These are phyloP conservation scores for Wickerhamiella vanderwaltii DNA, from an alignment of 805 yeast species.

Conservation along the genomic window DNA sequence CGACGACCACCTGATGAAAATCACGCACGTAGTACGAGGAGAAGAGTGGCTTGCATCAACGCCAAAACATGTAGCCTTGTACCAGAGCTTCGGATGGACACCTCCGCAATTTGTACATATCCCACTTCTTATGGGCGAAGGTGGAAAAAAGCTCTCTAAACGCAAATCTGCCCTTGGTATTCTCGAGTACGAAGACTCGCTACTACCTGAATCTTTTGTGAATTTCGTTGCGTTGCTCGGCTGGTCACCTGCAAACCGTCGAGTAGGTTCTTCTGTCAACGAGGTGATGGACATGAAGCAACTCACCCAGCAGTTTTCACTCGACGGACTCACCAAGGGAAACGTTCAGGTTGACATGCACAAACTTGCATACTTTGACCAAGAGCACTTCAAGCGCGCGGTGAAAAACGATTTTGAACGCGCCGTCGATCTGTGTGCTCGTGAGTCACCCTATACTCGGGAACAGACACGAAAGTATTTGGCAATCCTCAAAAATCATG, in stretches of 20 bases:
- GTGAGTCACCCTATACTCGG: conserved; percentile 17
- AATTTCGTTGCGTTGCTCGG: conserved; percentile 88
- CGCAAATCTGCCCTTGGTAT: conserved; percentile 75
- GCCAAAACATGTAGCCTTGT: conserved; percentile 83
- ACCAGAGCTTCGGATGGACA: conserved; percentile 73
- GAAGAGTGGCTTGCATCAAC: conserved; percentile 98
- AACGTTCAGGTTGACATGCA: conserved; percentile 80
- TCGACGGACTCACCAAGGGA: conserved; percentile 76
- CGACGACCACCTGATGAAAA: conserved; percentile 86
- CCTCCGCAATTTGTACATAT: conserved; percentile 80
- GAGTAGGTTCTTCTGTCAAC: conserved; percentile 23
- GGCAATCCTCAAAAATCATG: conserved; percentile 34
- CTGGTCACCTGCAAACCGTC: conserved; percentile 65
- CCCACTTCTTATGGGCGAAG: conserved; percentile 65
- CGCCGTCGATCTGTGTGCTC: conserved; percentile 14
- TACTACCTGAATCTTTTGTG: conserved; percentile 74
- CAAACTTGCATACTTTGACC: conserved; percentile 69
- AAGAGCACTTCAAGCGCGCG: conserved; percentile 42
- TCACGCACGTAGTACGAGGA: conserved; percentile 91
- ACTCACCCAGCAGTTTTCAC: conserved; percentile 42
- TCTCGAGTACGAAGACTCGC: conserved; percentile 36
- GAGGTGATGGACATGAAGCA: conserved; percentile 31
- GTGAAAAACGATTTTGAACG: conserved; percentile 28
- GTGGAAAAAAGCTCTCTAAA: conserved; percentile 58
- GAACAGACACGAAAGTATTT: conserved; percentile 34